Evolutionary conservation across 192 early-diverging fungal species (phyloP).

Genomic region (Martensiomyces pterosporus): DNA sequence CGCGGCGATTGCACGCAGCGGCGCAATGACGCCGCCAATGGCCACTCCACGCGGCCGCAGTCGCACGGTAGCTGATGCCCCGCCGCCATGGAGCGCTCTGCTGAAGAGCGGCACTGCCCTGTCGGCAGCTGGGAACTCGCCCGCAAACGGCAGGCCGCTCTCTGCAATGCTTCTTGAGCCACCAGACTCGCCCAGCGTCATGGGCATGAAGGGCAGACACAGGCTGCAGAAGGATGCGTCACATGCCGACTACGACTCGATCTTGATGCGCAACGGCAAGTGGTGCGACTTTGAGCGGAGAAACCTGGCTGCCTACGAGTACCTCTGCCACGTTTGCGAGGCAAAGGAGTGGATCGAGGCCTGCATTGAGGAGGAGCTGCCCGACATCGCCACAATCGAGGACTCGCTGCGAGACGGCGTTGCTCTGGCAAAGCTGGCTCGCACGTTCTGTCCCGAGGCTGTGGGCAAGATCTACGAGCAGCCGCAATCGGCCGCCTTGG

Average conservation of each 20-base stretch:
- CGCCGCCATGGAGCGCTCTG: constrained; percentile 17
- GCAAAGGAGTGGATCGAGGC: constrained; percentile 99
- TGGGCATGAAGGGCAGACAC: constrained; percentile 45
- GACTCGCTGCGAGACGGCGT: constrained; percentile 93
- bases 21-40: constrained; percentile 8
- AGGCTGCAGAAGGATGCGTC: constrained; percentile 45
- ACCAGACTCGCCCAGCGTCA: constrained; percentile 51
- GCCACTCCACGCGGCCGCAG: constrained; percentile 30
- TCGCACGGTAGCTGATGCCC: constrained; percentile 30
- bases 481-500: neutral
- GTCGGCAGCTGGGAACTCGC: constrained; percentile 9
- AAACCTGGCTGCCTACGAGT: constrained; percentile 96
- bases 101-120: constrained; percentile 1
- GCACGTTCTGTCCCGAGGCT: constrained; percentile 72
- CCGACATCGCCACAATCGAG: constrained; percentile 73
- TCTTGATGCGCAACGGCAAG: constrained; percentile 37
- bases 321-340: constrained; percentile 97
- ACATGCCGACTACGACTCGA: constrained; percentile 7
- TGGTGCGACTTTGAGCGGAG: constrained; percentile 91
- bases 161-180: constrained; percentile 38
- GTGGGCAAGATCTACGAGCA: constrained; percentile 83
- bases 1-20: constrained; percentile 19
- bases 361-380: constrained; percentile 80
- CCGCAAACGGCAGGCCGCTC: constrained; percentile 22
- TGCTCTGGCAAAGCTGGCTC: constrained; percentile 83